phyloP scores from a whole-genome alignment of 1,139 yeast species.

The Hansenula anomala region DNA sequence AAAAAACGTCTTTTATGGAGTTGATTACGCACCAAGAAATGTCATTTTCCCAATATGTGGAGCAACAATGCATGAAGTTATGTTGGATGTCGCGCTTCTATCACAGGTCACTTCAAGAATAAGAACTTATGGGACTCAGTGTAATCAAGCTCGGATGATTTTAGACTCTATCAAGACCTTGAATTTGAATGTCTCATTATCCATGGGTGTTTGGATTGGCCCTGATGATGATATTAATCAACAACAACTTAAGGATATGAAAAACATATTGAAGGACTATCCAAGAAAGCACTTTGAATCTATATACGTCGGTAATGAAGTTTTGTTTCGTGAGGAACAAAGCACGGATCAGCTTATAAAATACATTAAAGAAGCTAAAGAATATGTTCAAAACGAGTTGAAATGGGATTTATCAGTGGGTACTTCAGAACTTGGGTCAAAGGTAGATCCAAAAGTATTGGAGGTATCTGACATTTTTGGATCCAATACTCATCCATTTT shows the following conservation, averaged over 20 bases:
- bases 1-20: slow-evolving; percentile 44
- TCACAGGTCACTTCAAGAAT: slow-evolving; percentile 55
- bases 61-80: slow-evolving; percentile 39
- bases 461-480: slow-evolving; percentile 50
- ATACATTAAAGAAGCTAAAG: slow-evolving; percentile 40
- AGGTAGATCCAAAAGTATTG: slow-evolving; percentile 28
- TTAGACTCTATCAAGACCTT: slow-evolving; percentile 49
- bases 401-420: slow-evolving; percentile 43
- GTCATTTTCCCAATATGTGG: slow-evolving; percentile 50
- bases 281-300: slow-evolving; percentile 47
- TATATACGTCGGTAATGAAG: slow-evolving; percentile 61
- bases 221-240: slow-evolving; percentile 34
- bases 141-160: slow-evolving; percentile 50
- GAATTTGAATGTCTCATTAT: slow-evolving; percentile 48
- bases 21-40: slow-evolving; percentile 55
- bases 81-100: slow-evolving; percentile 49
- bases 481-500: slow-evolving; percentile 65
- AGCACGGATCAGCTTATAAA: slow-evolving; percentile 32
- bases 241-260: slow-evolving; percentile 40
- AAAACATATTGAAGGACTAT: slow-evolving; percentile 35
- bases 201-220: slow-evolving; percentile 66
- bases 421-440: slow-evolving; percentile 47
- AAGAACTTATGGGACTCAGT: slow-evolving; percentile 60
- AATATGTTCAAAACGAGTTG: slow-evolving; percentile 34
- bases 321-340: slow-evolving; percentile 49